These are phyloP conservation scores for Quercus suber DNA, from an alignment of 306 rosid genomes.

Conservation along the genomic window DNA sequence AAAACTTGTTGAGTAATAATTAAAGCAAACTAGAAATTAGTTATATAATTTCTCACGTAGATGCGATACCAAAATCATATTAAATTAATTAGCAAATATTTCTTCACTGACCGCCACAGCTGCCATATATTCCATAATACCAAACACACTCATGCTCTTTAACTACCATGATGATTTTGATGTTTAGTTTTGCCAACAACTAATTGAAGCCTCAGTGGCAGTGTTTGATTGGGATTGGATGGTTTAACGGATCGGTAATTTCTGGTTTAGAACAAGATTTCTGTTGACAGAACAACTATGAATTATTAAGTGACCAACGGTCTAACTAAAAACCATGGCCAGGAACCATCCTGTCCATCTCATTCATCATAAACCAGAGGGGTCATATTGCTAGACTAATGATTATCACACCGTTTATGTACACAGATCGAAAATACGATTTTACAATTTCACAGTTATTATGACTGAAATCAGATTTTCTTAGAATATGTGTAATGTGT, in stretches of 20 bases:
- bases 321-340: not conserved
- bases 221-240: constrained; percentile 26
- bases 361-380: no score
- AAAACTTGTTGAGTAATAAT: not conserved
- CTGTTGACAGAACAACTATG: constrained; percentile 10
- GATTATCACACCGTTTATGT: no score
- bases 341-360: not conserved
- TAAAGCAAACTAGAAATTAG: not conserved
- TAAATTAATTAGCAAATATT: no score
- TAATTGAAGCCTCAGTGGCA: constrained; percentile 9
- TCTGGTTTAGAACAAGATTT: constrained; percentile 9
- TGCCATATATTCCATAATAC: constrained; percentile 15
- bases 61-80: not conserved
- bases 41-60: not conserved
- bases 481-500: no score
- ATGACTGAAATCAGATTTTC: no score
- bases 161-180: constrained; percentile 37
- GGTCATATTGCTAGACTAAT: no score
- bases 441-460: no score
- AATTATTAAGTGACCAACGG: constrained; percentile 3
- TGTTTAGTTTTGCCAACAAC: constrained; percentile 19
- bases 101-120: not conserved
- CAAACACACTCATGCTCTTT: constrained; percentile 31
- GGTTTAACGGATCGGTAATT: constrained; percentile 12
- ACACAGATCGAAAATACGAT: no score